Evolutionary conservation across 306 rosid species (phyloP).

Genomic region (Begonia masoniana): DNA sequence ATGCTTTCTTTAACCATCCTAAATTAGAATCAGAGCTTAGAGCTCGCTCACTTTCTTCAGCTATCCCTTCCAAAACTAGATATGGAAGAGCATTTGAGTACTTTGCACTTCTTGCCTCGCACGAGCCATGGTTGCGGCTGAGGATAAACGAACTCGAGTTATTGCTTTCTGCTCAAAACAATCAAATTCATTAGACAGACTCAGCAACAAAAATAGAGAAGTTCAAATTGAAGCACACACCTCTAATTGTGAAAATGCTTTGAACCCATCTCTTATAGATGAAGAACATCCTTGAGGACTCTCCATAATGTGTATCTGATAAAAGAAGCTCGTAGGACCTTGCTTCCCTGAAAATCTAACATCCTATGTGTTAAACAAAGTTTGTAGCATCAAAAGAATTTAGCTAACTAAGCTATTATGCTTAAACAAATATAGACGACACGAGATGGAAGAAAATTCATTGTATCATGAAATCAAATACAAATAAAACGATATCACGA

Average conservation of each 20-base stretch:
- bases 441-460: not conserved
- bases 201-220: not conserved
- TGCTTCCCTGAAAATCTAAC: constrained; percentile 23
- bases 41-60: constrained; percentile 18
- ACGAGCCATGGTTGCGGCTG: constrained; percentile 22
- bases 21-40: too few relatives aligned
- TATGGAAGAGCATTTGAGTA: constrained; percentile 78
- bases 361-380: too few relatives aligned
- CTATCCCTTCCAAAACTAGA: constrained; percentile 40
- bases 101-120: constrained; percentile 31
- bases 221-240: constrained; percentile 19
- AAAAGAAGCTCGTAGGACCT: constrained; percentile 66
- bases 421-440: not conserved
- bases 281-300: constrained; percentile 68
- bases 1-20: too few relatives aligned
- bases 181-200: not conserved
- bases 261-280: constrained; percentile 83
- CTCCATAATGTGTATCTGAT: constrained; percentile 76
- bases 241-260: constrained; percentile 56
- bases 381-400: too few relatives aligned
- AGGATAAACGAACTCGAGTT: constrained; percentile 46
- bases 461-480: not conserved
- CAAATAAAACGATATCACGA: not conserved
- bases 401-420: too few relatives aligned
- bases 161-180: constrained; percentile 37